A percentile compares a stretch with the other conserved stretches of the same genome.
Evolutionary conservation across 2,329 filamentous ascomycete species (phyloP).

Genomic region (Diaporthe destruens): DNA sequence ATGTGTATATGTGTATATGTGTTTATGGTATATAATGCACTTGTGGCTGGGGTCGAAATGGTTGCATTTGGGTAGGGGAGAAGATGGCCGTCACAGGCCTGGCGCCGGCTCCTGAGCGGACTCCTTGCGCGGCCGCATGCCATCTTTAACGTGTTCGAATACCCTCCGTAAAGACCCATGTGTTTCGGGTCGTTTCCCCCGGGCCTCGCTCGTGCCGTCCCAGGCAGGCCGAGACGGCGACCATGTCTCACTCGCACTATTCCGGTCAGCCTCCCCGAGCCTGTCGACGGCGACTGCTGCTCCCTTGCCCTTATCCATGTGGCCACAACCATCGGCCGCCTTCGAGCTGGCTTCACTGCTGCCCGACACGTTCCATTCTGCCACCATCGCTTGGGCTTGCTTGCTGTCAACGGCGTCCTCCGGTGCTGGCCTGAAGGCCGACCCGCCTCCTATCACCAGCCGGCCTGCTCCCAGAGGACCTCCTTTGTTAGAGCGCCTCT

Average conservation of each 20-base stretch:
- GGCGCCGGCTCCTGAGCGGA: background rate
- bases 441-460: background rate
- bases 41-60: background rate
- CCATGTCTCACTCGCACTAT: slow-evolving; percentile 8
- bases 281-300: background rate
- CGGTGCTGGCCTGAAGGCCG: background rate
- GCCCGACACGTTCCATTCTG: slow-evolving; percentile 1
- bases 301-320: background rate
- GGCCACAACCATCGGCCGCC: background rate
- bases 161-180: slow-evolving; percentile 7
- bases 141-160: slow-evolving; percentile 15
- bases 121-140: slow-evolving; percentile 8
- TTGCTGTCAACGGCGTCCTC: background rate
- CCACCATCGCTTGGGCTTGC: slow-evolving; percentile 4
- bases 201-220: background rate
- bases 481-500: slow-evolving; percentile 17
- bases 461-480: background rate
- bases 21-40: background rate
- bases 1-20: background rate
- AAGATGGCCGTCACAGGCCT: background rate
- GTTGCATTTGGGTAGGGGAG: background rate
- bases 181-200: slow-evolving; percentile 3
- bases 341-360: background rate
- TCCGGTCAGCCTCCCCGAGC: background rate
- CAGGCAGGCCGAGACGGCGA: background rate